Percentiles rank a stretch among this genome's conserved stretches.
phyloP scores from a whole-genome alignment of 129 eudicot genomes.

The Flaveria ramosissima region DNA sequence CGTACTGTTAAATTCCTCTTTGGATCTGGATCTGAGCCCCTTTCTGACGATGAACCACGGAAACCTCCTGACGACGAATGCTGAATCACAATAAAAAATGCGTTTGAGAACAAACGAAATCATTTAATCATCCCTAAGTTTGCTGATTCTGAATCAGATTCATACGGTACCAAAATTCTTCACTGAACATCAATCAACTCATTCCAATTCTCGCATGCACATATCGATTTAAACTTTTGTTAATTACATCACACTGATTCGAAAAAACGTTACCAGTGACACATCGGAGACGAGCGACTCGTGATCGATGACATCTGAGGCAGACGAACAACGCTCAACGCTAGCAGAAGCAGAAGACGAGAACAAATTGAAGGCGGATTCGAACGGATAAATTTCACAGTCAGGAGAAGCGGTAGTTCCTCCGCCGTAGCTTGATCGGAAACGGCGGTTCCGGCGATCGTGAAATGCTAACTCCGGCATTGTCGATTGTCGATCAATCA shows the following conservation, averaged over 20 bases:
- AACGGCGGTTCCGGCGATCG: constrained; percentile 28
- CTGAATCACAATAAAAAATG: constrained; percentile 44
- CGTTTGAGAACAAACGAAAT: background rate
- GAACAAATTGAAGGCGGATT: constrained; percentile 59
- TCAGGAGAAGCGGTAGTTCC: constrained; percentile 50
- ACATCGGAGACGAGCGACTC: constrained; percentile 49
- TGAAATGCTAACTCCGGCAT: constrained; percentile 59
- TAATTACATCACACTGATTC: background rate
- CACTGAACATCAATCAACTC: constrained; percentile 14
- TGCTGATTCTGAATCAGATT: constrained; percentile 6
- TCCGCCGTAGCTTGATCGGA: constrained; percentile 34
- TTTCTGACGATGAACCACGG: constrained; percentile 31
- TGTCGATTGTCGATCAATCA: constrained; percentile 15
- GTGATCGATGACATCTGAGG: constrained; percentile 65
- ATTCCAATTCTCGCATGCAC: constrained; percentile 16
- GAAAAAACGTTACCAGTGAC: constrained; percentile 33
- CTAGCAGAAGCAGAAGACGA: constrained; percentile 90
- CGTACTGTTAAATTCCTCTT: constrained; percentile 39
- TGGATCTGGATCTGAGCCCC: constrained; percentile 60
- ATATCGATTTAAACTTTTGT: background rate
- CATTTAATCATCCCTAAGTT: constrained; percentile 6
- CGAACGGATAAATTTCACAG: constrained; percentile 50
- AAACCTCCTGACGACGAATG: constrained; percentile 54
- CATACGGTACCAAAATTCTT: background rate
- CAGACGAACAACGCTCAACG: constrained; percentile 80